These are phyloP conservation scores for Neonectria hederae DNA, from an alignment of 2,329 filamentous ascomycete species.

Conservation along the genomic window DNA sequence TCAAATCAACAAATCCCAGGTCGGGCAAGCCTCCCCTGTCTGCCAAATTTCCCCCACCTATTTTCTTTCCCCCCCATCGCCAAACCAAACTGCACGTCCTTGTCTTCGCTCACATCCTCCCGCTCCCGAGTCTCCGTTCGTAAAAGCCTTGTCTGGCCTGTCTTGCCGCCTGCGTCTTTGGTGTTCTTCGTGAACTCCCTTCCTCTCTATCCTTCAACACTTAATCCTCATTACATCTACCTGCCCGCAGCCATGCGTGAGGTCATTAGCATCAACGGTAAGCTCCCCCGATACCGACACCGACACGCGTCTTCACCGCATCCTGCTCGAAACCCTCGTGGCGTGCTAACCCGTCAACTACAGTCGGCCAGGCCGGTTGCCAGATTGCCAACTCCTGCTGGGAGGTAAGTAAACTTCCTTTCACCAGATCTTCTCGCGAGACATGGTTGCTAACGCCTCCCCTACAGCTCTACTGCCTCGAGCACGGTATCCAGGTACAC, in stretches of 20 bases:
- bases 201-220: slow-evolving; percentile 44
- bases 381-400: slow-evolving; percentile 99
- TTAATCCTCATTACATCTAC: slow-evolving; percentile 35
- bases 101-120: slow-evolving; percentile 42
- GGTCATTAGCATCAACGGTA: slow-evolving; percentile 99
- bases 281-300: slow-evolving; percentile 51
- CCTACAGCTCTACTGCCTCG: slow-evolving; percentile 95
- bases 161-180: slow-evolving; percentile 33
- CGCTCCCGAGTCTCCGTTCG: slow-evolving; percentile 38
- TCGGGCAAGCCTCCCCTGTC: slow-evolving; percentile 47
- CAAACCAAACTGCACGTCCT: slow-evolving; percentile 41
- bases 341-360: slow-evolving; percentile 62
- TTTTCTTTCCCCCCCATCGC: slow-evolving; percentile 48
- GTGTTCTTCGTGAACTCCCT: slow-evolving; percentile 39
- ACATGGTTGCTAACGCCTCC: slow-evolving; percentile 31
- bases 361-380: slow-evolving; percentile 99
- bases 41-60: slow-evolving; percentile 60
- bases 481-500: slow-evolving; percentile 97
- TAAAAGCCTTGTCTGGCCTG: slow-evolving; percentile 45
- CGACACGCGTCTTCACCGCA: slow-evolving; percentile 55
- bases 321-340: slow-evolving; percentile 30
- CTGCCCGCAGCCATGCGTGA: slow-evolving; percentile 84
- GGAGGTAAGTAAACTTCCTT: slow-evolving; percentile 79
- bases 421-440: slow-evolving; percentile 13
- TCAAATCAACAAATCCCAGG: slow-evolving; percentile 54